Percentiles rank a stretch among this genome's conserved stretches.
Conservation (phyloP, 176 grass and related monocot species). For the Raddia guianensis region DNA sequence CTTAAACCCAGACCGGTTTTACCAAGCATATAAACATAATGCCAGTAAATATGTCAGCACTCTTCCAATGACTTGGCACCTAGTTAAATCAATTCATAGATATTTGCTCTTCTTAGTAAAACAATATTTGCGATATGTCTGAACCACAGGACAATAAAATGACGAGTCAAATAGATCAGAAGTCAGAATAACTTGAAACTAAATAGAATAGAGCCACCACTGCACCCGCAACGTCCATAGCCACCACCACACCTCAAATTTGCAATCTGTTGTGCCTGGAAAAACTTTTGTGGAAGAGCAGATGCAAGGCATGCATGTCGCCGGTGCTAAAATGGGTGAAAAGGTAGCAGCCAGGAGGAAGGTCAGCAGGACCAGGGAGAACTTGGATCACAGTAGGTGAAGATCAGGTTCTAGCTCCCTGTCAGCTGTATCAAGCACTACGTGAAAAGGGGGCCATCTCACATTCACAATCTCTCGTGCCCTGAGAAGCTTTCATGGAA, state of each 20-base stretch:
- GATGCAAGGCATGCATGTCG: constrained; percentile 27
- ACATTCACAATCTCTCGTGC: too few relatives aligned
- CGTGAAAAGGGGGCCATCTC: constrained; percentile 2
- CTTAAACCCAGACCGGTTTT: constrained; percentile 17
- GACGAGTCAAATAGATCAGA: not conserved
- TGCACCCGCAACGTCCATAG: too few relatives aligned
- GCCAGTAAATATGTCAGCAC: constrained; percentile 19
- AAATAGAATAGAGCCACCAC: not conserved
- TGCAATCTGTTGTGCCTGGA: not conserved
- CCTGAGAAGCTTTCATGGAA: too few relatives aligned
- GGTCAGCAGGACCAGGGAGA: constrained; percentile 54
- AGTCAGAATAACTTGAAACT: not conserved
- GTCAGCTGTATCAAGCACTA: constrained; percentile 67
- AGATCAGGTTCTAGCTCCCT: constrained; percentile 74
- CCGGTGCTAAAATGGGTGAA: constrained; percentile 19
- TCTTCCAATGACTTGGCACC: not conserved
- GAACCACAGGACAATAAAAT: not conserved
- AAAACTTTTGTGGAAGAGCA: not conserved
- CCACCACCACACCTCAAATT: not conserved
- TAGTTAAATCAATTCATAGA: not conserved
- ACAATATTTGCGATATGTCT: not conserved
- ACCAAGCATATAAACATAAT: constrained; percentile 18
- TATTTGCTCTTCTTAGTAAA: constrained; percentile 19
- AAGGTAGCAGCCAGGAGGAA: constrained; percentile 57
- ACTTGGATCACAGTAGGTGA: constrained; percentile 53